Conservation (phyloP, 1,284 basidiomycete species). For the Apiotrichum sp. region DNA sequence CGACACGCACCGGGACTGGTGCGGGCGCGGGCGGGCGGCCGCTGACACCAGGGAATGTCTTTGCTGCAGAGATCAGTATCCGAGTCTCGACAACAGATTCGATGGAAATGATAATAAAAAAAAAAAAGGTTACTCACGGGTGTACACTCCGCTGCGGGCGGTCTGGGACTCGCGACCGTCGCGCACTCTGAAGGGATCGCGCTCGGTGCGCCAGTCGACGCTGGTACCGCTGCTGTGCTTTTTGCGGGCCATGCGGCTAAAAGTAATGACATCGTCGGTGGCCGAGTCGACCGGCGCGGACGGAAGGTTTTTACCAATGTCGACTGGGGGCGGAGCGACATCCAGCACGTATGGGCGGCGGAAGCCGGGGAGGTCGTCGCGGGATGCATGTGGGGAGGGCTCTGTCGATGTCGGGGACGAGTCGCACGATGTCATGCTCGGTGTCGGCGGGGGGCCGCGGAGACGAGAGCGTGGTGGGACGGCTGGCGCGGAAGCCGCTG, state of each 20-base stretch:
- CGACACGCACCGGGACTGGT: neutral
- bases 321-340: conserved; percentile 5
- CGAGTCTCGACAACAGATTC: no score
- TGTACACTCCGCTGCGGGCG: conserved; percentile 17
- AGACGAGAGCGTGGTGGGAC: conserved; percentile 14
- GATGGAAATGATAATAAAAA: neutral
- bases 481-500: conserved; percentile 2
- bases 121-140: conserved; percentile 8
- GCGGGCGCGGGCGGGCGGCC: neutral
- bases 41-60: conserved; percentile 11
- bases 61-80: neutral
- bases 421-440: neutral
- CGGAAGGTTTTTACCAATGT: neutral
- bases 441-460: neutral
- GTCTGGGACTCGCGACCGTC: conserved; percentile 12
- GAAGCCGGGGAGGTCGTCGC: neutral
- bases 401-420: neutral
- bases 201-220: neutral
- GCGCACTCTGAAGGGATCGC: conserved; percentile 18
- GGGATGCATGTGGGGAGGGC: neutral
- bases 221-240: neutral
- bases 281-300: neutral
- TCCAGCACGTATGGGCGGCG: conserved; percentile 11
- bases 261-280: neutral
- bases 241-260: neutral